Conservation (phyloP, 202 grass and related monocot genomes). For the Panicum hallii region DNA sequence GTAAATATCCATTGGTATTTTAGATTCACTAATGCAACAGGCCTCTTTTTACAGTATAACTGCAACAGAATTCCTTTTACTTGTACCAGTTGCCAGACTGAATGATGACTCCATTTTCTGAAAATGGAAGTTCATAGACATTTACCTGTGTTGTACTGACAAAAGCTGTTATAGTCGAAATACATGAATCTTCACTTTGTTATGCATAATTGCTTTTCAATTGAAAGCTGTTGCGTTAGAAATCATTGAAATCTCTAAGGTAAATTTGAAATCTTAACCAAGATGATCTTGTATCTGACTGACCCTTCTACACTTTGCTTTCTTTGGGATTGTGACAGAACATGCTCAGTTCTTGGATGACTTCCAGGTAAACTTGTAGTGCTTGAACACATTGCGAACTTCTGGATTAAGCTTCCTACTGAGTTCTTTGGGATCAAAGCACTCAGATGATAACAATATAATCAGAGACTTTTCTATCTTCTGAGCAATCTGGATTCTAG, state of each 20-base stretch:
- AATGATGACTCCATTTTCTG: neutral
- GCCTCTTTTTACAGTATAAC: neutral
- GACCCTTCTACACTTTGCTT: neutral
- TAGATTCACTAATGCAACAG: neutral
- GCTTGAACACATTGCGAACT: neutral
- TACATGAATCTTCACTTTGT: neutral
- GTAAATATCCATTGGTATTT: neutral
- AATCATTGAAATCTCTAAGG: neutral
- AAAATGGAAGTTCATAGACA: neutral
- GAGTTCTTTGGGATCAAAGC: neutral
- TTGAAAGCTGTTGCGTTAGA: neutral
- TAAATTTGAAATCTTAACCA: neutral
- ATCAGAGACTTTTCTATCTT: neutral
- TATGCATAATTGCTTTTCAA: neutral
- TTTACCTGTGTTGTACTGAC: neutral
- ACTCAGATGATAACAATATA: neutral
- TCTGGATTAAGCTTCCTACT: neutral
- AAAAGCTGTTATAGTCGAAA: neutral
- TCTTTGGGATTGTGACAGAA: neutral
- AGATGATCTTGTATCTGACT: neutral
- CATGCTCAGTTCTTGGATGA: neutral
- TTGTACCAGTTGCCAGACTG: neutral
- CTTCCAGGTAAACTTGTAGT: neutral
- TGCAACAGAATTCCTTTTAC: neutral
- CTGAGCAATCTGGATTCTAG: neutral